Percentiles rank a stretch among this genome's conserved stretches.
These are phyloP conservation scores for barley (Hordeum vulgare) DNA, from an alignment of 176 grass and related monocot species.

Conservation along the genomic window DNA sequence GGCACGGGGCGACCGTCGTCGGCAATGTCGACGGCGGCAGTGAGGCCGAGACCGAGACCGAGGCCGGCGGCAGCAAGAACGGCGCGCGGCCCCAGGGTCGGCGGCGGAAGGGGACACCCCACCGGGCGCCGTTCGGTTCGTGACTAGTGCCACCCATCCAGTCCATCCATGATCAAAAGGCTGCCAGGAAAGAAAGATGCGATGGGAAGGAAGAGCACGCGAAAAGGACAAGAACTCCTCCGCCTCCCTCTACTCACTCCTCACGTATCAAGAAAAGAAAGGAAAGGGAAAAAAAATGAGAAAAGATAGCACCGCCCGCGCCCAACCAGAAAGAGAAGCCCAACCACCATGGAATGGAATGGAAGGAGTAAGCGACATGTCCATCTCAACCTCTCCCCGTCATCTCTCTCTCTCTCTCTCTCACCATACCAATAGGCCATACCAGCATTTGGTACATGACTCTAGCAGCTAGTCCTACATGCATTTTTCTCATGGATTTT, in stretches of 20 bases:
- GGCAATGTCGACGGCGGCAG: neutral
- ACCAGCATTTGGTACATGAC: slow-evolving; percentile 22
- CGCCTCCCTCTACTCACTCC: no score
- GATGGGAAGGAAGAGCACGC: neutral
- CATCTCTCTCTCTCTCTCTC: neutral
- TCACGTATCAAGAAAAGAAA: slow-evolving; percentile 1
- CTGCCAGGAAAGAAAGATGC: neutral
- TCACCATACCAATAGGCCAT: neutral
- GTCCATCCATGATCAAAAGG: neutral
- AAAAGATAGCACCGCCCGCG: slow-evolving; percentile 4
- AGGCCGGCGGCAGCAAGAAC: slow-evolving; percentile 10
- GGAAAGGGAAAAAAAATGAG: neutral
- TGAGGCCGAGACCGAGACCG: neutral
- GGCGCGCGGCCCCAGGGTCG: slow-evolving; percentile 23
- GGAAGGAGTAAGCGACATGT: slow-evolving; percentile 18
- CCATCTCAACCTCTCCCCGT: slow-evolving; percentile 4
- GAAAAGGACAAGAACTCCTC: neutral
- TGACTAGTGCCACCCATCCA: slow-evolving; percentile 16
- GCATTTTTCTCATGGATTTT: neutral
- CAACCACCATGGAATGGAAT: slow-evolving; percentile 27
- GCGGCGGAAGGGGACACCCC: slow-evolving; percentile 67
- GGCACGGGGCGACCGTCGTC: neutral
- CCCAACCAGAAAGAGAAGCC: slow-evolving; percentile 24
- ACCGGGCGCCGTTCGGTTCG: slow-evolving; percentile 63
- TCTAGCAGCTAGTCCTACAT: neutral